These are phyloP conservation scores for Fusarium equiseti DNA, from an alignment of 2,329 filamentous ascomycete species.

Conservation along the genomic window DNA sequence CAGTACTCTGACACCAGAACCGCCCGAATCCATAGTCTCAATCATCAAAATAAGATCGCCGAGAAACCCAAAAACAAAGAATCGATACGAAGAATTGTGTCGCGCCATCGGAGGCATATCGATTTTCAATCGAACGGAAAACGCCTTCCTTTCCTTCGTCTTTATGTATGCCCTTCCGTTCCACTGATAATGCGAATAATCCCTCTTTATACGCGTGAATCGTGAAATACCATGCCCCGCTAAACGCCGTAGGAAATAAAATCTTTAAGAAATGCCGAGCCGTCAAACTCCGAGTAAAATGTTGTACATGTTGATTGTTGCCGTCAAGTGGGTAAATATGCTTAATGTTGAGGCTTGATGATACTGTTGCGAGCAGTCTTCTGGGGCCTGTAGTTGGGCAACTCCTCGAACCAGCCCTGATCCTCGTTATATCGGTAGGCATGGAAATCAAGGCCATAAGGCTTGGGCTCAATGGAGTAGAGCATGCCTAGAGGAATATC, in stretches of 20 bases:
- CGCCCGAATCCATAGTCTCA: conserved; percentile 28
- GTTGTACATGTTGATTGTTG: conserved; percentile 42
- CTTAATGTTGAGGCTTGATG: conserved; percentile 33
- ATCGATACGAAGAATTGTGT: conserved; percentile 40
- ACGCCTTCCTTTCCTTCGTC: conserved; percentile 43
- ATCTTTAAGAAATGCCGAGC: conserved; percentile 5
- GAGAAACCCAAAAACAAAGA: conserved; percentile 28
- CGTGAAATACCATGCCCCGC: conserved; percentile 36
- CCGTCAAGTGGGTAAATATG: conserved; percentile 5
- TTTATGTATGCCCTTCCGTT: conserved; percentile 45
- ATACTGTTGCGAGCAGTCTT: conserved; percentile 56
- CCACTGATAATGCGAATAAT: conserved; percentile 46
- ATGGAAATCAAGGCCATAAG: conserved; percentile 97
- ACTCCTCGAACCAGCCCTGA: conserved; percentile 83
- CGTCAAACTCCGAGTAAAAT: conserved; percentile 22
- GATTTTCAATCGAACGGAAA: conserved; percentile 49
- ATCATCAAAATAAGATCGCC: conserved; percentile 21
- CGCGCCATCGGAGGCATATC: conserved; percentile 47
- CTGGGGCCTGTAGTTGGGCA: conserved; percentile 84
- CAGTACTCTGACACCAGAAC: conserved; percentile 36
- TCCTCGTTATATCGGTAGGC: conserved; percentile 90
- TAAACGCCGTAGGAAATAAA: conserved; percentile 40
- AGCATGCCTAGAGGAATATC: conserved; percentile 94
- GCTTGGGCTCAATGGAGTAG: conserved; percentile 96
- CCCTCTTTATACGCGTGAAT: conserved; percentile 43